Conservation (phyloP, 805 yeast genomes). For the Wickerhamomyces silvicola region DNA sequence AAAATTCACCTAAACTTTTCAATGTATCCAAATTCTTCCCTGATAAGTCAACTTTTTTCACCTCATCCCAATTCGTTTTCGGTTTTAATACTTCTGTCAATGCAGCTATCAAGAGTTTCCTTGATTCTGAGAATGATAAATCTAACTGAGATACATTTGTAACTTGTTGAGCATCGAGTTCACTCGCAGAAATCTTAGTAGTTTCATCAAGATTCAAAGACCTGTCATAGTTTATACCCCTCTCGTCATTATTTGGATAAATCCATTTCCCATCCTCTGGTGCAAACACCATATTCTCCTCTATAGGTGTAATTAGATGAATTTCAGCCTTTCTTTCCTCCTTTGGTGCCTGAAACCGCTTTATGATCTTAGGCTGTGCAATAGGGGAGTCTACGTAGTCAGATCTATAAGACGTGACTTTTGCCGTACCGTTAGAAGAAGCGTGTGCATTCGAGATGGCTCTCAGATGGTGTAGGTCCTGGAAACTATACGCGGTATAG, state of each 20-base stretch:
- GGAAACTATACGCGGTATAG: slow-evolving; percentile 19
- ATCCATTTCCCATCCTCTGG: slow-evolving; percentile 14
- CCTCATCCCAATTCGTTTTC: slow-evolving; percentile 34
- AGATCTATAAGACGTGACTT: slow-evolving; percentile 14
- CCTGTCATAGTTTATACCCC: not conserved
- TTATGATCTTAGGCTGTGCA: slow-evolving; percentile 19
- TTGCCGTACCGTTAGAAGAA: slow-evolving; percentile 12
- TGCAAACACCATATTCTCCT: slow-evolving; percentile 19
- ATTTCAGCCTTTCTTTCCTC: slow-evolving; percentile 1
- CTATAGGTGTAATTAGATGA: slow-evolving; percentile 18
- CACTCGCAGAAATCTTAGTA: not conserved
- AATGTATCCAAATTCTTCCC: slow-evolving; percentile 30
- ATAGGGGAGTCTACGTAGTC: slow-evolving; percentile 19
- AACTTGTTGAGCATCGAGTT: slow-evolving; percentile 17
- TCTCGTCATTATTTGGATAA: slow-evolving; percentile 1
- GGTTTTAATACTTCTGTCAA: slow-evolving; percentile 33
- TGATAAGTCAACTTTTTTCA: slow-evolving; percentile 28
- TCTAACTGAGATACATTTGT: slow-evolving; percentile 39
- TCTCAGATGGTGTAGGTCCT: slow-evolving; percentile 14
- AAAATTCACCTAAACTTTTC: slow-evolving; percentile 32
- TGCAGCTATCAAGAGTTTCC: slow-evolving; percentile 33
- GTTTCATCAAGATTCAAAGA: not conserved
- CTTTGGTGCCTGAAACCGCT: slow-evolving; percentile 1
- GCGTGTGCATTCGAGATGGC: slow-evolving; percentile 5
- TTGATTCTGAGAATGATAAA: slow-evolving; percentile 39